Evolutionary conservation across 2,329 filamentous ascomycete genomes (phyloP).

Genomic region (Ophiosphaerella korrae): DNA sequence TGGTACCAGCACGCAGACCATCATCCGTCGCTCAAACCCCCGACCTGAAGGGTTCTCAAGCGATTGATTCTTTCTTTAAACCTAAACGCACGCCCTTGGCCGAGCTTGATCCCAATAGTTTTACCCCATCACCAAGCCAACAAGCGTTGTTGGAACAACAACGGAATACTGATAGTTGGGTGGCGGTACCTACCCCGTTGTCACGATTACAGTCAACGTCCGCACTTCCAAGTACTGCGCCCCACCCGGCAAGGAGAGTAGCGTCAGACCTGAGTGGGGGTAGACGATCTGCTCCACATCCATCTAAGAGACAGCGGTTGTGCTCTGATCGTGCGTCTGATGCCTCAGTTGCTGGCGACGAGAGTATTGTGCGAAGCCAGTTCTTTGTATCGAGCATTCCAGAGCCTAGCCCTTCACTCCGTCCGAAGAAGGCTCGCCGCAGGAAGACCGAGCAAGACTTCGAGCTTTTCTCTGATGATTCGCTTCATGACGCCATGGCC

Average conservation of each 20-base stretch:
- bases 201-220: slow-evolving; percentile 36
- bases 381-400: slow-evolving; percentile 49
- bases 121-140: slow-evolving; percentile 70
- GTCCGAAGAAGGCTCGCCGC: slow-evolving; percentile 37
- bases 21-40: slow-evolving; percentile 44
- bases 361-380: slow-evolving; percentile 48
- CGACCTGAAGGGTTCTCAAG: slow-evolving; percentile 63
- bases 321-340: slow-evolving; percentile 49
- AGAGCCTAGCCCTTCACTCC: slow-evolving; percentile 50
- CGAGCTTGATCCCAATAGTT: slow-evolving; percentile 70
- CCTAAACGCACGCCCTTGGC: slow-evolving; percentile 66
- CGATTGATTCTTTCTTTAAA: slow-evolving; percentile 70
- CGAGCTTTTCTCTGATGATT: slow-evolving; percentile 56
- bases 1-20: slow-evolving; percentile 45
- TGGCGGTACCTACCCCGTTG: slow-evolving; percentile 56
- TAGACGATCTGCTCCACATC: slow-evolving; percentile 51
- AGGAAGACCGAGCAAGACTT: slow-evolving; percentile 47
- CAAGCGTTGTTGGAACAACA: slow-evolving; percentile 63
- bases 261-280: slow-evolving; percentile 44
- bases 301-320: slow-evolving; percentile 51
- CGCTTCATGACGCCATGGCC: slow-evolving; percentile 51
- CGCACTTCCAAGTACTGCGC: slow-evolving; percentile 44
- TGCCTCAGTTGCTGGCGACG: slow-evolving; percentile 31
- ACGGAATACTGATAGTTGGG: slow-evolving; percentile 58
- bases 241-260: slow-evolving; percentile 49